Evolutionary conservation across 1,139 yeast species (phyloP), one percentile per base, ranked within the genome.

Genomic region (Lodderomyces metapsilosis): DNA sequence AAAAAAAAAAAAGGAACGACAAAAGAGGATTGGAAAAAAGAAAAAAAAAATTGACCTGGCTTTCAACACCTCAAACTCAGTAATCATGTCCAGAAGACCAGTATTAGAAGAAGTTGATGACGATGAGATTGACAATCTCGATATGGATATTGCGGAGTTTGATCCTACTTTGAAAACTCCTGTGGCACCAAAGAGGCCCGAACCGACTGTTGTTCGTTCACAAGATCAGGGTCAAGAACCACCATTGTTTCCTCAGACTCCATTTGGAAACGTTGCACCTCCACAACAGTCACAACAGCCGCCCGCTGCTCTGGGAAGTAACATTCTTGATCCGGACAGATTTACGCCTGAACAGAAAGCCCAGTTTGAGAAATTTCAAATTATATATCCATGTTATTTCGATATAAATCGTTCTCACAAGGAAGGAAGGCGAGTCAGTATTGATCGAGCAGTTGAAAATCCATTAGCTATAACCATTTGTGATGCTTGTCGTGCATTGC

Each of bases 331-430:
- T 43, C 70, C 76, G 1, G 58, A 56, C 36, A 55, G 61, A 46
- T 64, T 70, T 53, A 48, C 69, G 2, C 75, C 67, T 21, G 80
- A 77, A 45, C 80, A 82, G 50, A 66, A 76, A 46, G 80, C 77
- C 43, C 79, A 82, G 56, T 73, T 88, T 52, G 81, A 79, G 56
- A 62, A 69, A 43, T 80, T 88, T 71, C 91, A 85, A 61, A 61
- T 87, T 35, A 54, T 92, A 33, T 92, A 92, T 57, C 98, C 98
- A 12, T 85, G 96, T 55, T 92, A 92, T 65, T 92, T 92, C 60
- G 98, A 92, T 63, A 75, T 71, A 43, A 76, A 77, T 51, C 76
- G 95, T 62, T 73, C 91, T 2, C 88, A 83, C 53, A 73, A 75
- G 42, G 80, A 89, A 57, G 98, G 98, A 4, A 80, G 98, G 61